Evolutionary conservation across 1,284 basidiomycete genomes (phyloP).

Genomic region (Golubevia pallescens): DNA sequence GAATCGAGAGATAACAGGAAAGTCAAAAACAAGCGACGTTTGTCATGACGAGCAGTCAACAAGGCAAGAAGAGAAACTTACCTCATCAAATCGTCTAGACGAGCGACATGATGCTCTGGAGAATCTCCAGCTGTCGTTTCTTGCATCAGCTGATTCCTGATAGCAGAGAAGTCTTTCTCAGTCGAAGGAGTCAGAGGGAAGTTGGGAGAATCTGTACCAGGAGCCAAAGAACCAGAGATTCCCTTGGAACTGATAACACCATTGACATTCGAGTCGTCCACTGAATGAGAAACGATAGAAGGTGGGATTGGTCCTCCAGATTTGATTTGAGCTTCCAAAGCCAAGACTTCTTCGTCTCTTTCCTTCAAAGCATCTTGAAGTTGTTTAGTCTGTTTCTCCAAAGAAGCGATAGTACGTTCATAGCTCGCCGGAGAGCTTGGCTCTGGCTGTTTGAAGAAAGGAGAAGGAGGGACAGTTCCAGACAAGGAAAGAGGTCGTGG

Average conservation of each 20-base stretch:
- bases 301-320: not conserved
- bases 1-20: too few species aligned
- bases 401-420: slow-evolving; percentile 43
- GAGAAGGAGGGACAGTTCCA: slow-evolving; percentile 33
- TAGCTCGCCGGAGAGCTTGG: slow-evolving; percentile 38
- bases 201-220: slow-evolving; percentile 1
- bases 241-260: not conserved
- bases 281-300: slow-evolving; percentile 3
- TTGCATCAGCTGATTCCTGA: slow-evolving; percentile 20
- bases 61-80: not conserved
- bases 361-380: slow-evolving; percentile 48
- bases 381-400: slow-evolving; percentile 45
- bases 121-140: slow-evolving; percentile 12
- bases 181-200: not conserved
- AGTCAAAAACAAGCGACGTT: not conserved
- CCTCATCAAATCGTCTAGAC: slow-evolving; percentile 44
- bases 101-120: not conserved
- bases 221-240: not conserved
- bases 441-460: slow-evolving; percentile 31
- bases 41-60: not conserved
- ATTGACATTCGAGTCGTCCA: not conserved
- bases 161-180: slow-evolving; percentile 25
- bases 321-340: slow-evolving; percentile 18
- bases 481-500: slow-evolving; percentile 40
- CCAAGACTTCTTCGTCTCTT: slow-evolving; percentile 42